These are phyloP conservation scores for Backusella circina DNA, from an alignment of 192 early-diverging fungal species.

Conservation along the genomic window DNA sequence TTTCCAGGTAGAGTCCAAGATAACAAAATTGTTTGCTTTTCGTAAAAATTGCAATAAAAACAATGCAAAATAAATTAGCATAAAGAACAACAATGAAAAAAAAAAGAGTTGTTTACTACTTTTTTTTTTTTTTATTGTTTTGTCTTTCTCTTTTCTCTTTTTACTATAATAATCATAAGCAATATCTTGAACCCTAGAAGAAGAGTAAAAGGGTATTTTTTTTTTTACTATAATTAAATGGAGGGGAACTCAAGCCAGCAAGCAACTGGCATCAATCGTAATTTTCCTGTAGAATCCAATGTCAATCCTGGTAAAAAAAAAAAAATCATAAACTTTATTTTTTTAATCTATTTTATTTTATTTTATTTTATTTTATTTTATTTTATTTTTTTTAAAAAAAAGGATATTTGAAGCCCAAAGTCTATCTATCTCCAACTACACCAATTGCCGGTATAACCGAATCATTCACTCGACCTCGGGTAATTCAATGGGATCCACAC, in stretches of 20 bases:
- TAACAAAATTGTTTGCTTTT: not conserved
- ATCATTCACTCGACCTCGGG: slow-evolving; percentile 1
- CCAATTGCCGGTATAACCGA: not conserved
- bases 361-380: not conserved
- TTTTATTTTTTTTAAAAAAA: not conserved
- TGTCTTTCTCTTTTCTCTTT: not conserved
- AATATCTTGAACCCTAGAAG: not conserved
- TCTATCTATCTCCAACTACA: not conserved
- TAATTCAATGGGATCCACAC: slow-evolving; percentile 42
- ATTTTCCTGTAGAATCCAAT: not conserved
- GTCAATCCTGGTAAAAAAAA: not conserved
- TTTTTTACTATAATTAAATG: not conserved
- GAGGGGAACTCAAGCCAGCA: not conserved
- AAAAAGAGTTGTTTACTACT: not conserved
- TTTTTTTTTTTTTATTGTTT: not conserved
- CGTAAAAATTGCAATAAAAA: slow-evolving; percentile 3
- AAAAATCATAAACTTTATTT: not conserved
- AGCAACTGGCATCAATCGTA: not conserved
- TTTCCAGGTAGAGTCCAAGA: not conserved
- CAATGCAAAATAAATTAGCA: not conserved
- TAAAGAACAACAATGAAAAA: slow-evolving; percentile 3
- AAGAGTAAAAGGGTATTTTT: not conserved
- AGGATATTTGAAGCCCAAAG: slow-evolving; percentile 6
- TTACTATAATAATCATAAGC: not conserved
- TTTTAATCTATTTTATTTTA: not conserved